Base-by-base conservation (phyloP, 139 green algal genomes). In the Chlamydomonas schloesseri region DNA sequence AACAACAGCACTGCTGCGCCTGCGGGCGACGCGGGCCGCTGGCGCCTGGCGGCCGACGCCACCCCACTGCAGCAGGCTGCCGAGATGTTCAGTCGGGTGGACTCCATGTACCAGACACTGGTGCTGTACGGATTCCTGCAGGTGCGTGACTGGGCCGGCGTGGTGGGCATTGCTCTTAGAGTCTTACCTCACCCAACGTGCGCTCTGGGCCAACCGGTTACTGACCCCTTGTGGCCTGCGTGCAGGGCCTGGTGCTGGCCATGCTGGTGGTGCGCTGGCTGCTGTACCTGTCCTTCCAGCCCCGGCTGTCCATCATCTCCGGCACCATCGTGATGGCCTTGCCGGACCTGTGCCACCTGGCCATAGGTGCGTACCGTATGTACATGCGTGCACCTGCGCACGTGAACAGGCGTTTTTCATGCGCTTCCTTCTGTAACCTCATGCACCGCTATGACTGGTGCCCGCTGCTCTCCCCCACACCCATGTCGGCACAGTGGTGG, bases 211-310 rank as follows among this genome's bases (percentile, higher is more conserved):
- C 53, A 15, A 60, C 15, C 14, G 15, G 53, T 60, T 13, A 15
- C 13, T 13, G 53, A 60, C 14, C 53, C 15, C 14, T 60, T 60
- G 53, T 60, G 13, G 13, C 14, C 53, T 60, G 76, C 47, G 53
- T 82, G 68, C 77, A 87, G 58, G 37, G 71, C 21, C 15, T 91
- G 14, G 69, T 91, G 29, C 82, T 91, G 69, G 50, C 58, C 29
- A 31, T 85, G 65, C 13, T 91, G n/a, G 81, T 91, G 46, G 0
- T 88, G 2, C 68, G 84, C 53, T 85, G 87, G 50, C 84, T 91
- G n/a, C 42, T 84, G 75, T 81, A 91, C 72, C 11, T 89, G 1
- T 75, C 67, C 46, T 91, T 91, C 88, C 88, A 91, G 82, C 82
- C 88, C 29, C 75, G 82, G 5, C 76, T 89, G 28, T 64, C 75